Base-by-base conservation (phyloP, 2,329 filamentous ascomycete species). In the Venturiaceae sp. region DNA sequence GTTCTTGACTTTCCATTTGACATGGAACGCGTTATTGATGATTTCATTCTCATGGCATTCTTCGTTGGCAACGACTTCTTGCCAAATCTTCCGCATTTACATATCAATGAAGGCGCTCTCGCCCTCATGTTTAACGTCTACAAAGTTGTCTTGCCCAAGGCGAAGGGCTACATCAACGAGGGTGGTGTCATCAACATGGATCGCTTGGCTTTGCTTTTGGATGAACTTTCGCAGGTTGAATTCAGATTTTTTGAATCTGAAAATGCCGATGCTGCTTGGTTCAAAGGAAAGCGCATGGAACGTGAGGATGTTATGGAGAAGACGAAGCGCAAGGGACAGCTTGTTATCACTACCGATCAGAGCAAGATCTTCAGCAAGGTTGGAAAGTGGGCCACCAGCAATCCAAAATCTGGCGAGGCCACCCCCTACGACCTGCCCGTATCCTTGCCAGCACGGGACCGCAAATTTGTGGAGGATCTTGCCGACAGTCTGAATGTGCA, bases 41-140 rank as follows among this genome's bases (percentile, higher is more conserved):
- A 99, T 78, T 99, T 99, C 73, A 97, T 99, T 70, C 83, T 99
- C 61, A 96, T 99, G 91, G 92, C 92, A 53, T 99, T 99, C 77
- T 99, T 99, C 72, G 90, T 99, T 67, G 94, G 94, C 70, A 99
- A 99, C 74, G 94, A 99, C 81, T 99, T 99, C 76, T 81, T 99
- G 72, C 94, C 94, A 3, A 96, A 99, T 74, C 80, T 99, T 60
- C 95, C 95, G 5, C 90, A 95, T 68, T 76, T 99, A 63, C 94
- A 99, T 74, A 99, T 99, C 74, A 99, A 99, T 73, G 95, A 99
- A 74, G 95, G 94, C 63, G 94, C 95, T 23, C 77, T 99, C 72
- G 90, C 92, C 26, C 86, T 94, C 69, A 99, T 99, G 94, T 99
- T 99, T 72, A 87, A 88, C 68, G 85, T 96, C 61, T 99, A 99